Evolutionary conservation across 179 eudicot genomes (phyloP), one percentile per base, ranked within the genome.

Genomic region (Beta macrorhiza): DNA sequence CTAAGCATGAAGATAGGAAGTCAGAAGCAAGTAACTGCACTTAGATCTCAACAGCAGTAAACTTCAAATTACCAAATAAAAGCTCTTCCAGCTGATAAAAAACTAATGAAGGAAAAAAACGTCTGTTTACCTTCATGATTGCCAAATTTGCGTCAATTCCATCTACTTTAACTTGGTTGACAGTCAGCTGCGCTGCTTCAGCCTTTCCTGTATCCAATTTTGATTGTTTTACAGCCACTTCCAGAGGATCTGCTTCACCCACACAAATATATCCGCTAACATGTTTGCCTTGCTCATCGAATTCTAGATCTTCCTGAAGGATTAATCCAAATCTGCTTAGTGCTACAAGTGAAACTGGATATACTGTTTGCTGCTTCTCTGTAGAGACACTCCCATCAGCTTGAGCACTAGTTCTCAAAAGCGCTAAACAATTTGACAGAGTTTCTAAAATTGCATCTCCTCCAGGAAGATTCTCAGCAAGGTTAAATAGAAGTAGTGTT

Each of bases 381-480:
- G 79, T 78, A 72, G 56, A 82, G 19, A 84, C 68, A 71, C 82
- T 79, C 74, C 84, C 83, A 77, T 86, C 90, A 68, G 25, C 82
- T 81, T 87, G 82, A 16, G 80, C 71, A 79, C 64, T 82, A 29
- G 85, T 76, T 82, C 80, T 86, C 82, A 90, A 80, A 81, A 82
- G 86, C 67, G 79, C 78, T 86, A 94, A 84, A 78, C 85, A 89
- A 81, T 86, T 90, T 77, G 93, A 89, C 82, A 94, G 78, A 81
- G 92, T 91, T 87, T 92, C 91, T 85, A 90, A 82, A 81, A 94
- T 88, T 77, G 44, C n/a, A 83, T 94, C 93, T 86, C 98, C 97
- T 42, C 95, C 91, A 25, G 97, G 98, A 77, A 94, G 92, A 87
- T 91, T 94, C 87, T 94, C 97, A 74, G 97, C 97, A 79, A 94